phyloP scores from a whole-genome alignment of 345 rosid species.

The Zanthoxylum bungeanum region DNA sequence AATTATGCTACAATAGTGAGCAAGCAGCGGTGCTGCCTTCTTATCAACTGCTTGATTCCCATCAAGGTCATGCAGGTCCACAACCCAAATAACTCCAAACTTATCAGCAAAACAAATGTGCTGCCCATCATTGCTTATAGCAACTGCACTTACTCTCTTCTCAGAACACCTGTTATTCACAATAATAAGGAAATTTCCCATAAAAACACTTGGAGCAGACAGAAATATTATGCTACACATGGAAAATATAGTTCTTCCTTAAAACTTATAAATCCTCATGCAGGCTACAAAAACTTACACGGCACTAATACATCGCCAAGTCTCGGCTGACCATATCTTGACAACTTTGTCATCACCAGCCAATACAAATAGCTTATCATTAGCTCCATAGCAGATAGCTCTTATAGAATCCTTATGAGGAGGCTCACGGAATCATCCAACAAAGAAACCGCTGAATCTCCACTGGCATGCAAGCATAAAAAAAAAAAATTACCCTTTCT shows the following conservation, averaged over 20 bases:
- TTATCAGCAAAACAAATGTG: conserved; percentile 87
- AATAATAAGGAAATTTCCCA: conserved; percentile 1
- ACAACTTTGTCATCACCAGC: conserved; percentile 91
- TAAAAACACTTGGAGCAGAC: too few species aligned
- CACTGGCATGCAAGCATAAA: conserved; percentile 34
- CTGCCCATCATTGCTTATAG: conserved; percentile 59
- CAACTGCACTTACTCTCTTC: conserved; percentile 88
- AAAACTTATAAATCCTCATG: background rate
- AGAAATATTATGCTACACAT: too few species aligned
- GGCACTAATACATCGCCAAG: conserved; percentile 67
- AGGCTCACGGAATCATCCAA: conserved; percentile 57
- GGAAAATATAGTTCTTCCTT: too few species aligned
- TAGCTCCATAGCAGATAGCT: conserved; percentile 65
- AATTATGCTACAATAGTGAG: conserved; percentile 95
- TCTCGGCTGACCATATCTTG: conserved; percentile 77
- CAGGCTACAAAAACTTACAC: conserved; percentile 45
- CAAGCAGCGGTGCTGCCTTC: conserved; percentile 69
- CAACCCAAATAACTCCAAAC: conserved; percentile 95
- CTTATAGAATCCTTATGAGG: conserved; percentile 72
- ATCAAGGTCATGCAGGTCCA: conserved; percentile 45
- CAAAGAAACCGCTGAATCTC: conserved; percentile 42
- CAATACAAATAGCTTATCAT: conserved; percentile 76
- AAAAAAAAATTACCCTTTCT: too few species aligned
- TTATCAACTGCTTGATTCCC: conserved; percentile 37
- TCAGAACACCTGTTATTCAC: conserved; percentile 57